Evolutionary conservation across 2,329 filamentous ascomycete species (phyloP).

Genomic region (Tolypocladium album): DNA sequence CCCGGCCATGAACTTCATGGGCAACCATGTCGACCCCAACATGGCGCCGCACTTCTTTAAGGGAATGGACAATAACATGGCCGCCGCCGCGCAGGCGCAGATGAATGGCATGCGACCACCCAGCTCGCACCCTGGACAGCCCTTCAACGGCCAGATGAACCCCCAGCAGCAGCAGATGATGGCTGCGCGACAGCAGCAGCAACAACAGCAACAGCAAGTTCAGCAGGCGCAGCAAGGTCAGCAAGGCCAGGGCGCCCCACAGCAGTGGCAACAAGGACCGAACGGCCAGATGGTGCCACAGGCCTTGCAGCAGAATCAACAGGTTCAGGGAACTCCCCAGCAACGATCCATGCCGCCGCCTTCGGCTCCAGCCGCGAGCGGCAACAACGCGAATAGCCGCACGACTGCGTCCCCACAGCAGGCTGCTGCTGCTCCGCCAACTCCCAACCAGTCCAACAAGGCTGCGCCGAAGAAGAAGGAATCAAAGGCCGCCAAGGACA

Average conservation of each 20-base stretch:
- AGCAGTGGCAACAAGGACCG: conserved; percentile 29
- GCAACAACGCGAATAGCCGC: conserved; percentile 40
- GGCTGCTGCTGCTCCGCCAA: conserved; percentile 59
- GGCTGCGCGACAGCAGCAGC: conserved; percentile 30
- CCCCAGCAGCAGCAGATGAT: conserved; percentile 44
- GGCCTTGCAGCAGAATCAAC: conserved; percentile 28
- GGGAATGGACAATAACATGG: conserved; percentile 44
- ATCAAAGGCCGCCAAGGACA: conserved; percentile 50
- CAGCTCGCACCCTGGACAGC: conserved; percentile 52
- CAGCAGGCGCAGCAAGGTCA: conserved; percentile 23
- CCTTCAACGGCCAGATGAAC: conserved; percentile 48
- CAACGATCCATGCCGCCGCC: conserved; percentile 61
- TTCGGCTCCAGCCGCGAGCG: conserved; percentile 41
- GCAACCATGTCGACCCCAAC: conserved; percentile 49
- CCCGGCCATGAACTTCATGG: conserved; percentile 51
- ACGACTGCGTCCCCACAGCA: conserved; percentile 52
- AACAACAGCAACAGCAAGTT: conserved; percentile 17
- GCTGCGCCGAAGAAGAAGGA: conserved; percentile 70
- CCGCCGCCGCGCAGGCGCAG: conserved; percentile 32
- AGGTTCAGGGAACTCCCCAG: conserved; percentile 58
- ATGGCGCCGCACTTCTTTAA: conserved; percentile 52
- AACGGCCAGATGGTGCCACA: conserved; percentile 30
- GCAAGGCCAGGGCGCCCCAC: conserved; percentile 19
- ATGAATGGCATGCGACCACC: conserved; percentile 62
- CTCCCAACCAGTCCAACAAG: conserved; percentile 64